phyloP scores from a whole-genome alignment of 768 basidiomycete genomes.

The Hemileccinum rubropunctum region DNA sequence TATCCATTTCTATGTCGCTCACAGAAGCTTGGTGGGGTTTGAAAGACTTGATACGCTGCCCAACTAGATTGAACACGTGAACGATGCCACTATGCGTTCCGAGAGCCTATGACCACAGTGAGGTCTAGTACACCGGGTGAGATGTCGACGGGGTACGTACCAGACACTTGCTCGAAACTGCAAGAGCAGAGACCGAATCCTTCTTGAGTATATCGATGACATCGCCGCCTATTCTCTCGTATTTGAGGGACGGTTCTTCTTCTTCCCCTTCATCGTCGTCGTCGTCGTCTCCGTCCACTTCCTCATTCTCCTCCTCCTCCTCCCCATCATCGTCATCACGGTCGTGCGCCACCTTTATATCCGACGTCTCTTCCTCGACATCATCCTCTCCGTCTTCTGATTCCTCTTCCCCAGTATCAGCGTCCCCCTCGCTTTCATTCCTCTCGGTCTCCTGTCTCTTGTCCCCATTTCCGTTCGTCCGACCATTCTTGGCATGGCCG shows the following conservation, averaged over 20 bases:
- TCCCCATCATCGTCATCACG: conserved; percentile 16
- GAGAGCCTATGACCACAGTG: conserved; percentile 55
- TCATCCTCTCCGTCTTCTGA: conserved; percentile 5
- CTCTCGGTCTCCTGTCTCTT: not conserved
- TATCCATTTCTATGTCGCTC: conserved; percentile 80
- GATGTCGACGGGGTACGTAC: conserved; percentile 38
- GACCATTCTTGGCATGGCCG: conserved; percentile 1
- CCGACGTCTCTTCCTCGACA: not conserved
- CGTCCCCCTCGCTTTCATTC: conserved; percentile 4
- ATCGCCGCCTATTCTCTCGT: conserved; percentile 73
- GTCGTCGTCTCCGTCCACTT: conserved; percentile 45
- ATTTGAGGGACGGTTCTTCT: conserved; percentile 90
- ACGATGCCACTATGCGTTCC: conserved; percentile 95
- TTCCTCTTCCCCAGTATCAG: conserved; percentile 2
- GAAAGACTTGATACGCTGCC: conserved; percentile 83
- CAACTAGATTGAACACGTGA: conserved; percentile 76
- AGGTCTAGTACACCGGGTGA: not conserved
- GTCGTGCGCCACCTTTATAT: not conserved
- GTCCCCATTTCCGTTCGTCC: conserved; percentile 20
- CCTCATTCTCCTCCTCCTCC: conserved; percentile 25
- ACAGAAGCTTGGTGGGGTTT: conserved; percentile 88
- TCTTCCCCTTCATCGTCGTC: conserved; percentile 74
- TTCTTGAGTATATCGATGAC: conserved; percentile 79
- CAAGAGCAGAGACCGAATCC: conserved; percentile 84
- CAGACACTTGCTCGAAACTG: conserved; percentile 69